Evolutionary conservation across 2,329 filamentous ascomycete genomes (phyloP), one percentile per base, ranked within the genome.

Genomic region (Tolypocladium ovalisporum): DNA sequence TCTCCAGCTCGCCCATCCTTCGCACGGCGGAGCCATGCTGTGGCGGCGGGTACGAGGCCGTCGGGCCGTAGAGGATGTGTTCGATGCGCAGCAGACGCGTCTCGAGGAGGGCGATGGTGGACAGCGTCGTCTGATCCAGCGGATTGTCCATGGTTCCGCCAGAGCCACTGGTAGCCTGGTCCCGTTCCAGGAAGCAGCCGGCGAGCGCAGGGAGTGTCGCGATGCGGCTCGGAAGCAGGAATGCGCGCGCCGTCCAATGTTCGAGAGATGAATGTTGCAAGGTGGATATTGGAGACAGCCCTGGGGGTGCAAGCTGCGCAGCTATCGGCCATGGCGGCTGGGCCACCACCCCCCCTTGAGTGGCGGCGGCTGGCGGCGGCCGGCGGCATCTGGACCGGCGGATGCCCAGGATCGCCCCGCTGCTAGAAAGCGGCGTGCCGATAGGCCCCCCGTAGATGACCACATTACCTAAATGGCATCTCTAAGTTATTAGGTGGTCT

Each of bases 21-120:
- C 73, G 70, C 29, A 72, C 63, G 0, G 77, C 75, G 0, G 80
- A 73, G 19, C 69, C 68, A 27, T 75, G 63, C 17, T 75, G 69
- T 2, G 68, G 61, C 6, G 65, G 61, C 0, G 69, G 63, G 1
- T 69, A 62, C 2, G 72, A 66, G 2, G 67, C 62, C 2, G 70
- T 57, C 4, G 75, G 70, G 32, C 82, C 82, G 63, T 80, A 77
- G 51, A 86, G 74, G 3, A 84, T 68, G 62, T 84, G 81, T 63
- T 86, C 83, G 58, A 85, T 73, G 52, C 82, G 80, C 19, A 77
- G 70, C 13, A 86, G 75, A n/a, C 83, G 82, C 54, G 78, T 73
- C 65, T 84, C 81, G 39, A 86, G 75, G 32, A 84, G 73, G 47
- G 74, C 75, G 59, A 85, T 75, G 1, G 82, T 84, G 37, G 76